Conservation (phyloP, 352 stramenopile species). For the Phytophthora ohioensis region DNA sequence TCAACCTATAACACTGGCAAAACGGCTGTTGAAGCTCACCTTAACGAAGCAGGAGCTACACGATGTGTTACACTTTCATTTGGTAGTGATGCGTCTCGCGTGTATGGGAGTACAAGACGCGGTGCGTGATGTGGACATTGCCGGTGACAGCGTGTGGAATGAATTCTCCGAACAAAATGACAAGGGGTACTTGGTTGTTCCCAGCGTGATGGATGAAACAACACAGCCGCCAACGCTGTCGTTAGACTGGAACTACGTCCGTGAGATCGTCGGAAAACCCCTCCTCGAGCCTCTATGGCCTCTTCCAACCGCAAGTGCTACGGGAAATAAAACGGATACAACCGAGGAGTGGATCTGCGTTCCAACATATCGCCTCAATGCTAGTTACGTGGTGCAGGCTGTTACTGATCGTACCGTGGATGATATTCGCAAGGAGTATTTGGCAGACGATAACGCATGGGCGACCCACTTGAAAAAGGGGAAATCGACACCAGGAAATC, state of each 20-base stretch:
- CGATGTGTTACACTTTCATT: slow-evolving; percentile 76
- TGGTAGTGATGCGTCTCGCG: slow-evolving; percentile 79
- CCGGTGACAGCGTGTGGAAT: slow-evolving; percentile 68
- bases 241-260: slow-evolving; percentile 77
- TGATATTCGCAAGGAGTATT: slow-evolving; percentile 55
- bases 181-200: slow-evolving; percentile 88
- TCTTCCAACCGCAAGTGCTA: slow-evolving; percentile 33
- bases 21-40: slow-evolving; percentile 46
- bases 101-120: slow-evolving; percentile 83
- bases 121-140: slow-evolving; percentile 72
- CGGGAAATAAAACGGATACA: slow-evolving; percentile 27
- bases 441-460: slow-evolving; percentile 62
- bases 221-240: slow-evolving; percentile 27
- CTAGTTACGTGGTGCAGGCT: slow-evolving; percentile 69
- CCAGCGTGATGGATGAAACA: slow-evolving; percentile 47
- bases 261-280: slow-evolving; percentile 66
- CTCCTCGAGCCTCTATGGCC: slow-evolving; percentile 80
- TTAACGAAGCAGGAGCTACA: slow-evolving; percentile 70
- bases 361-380: slow-evolving; percentile 71
- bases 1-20: slow-evolving; percentile 67
- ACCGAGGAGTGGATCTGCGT: slow-evolving; percentile 77
- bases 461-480: slow-evolving; percentile 62
- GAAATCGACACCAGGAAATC: slow-evolving; percentile 74
- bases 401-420: slow-evolving; percentile 55
- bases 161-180: slow-evolving; percentile 90